Evolutionary conservation across 2,329 filamentous ascomycete genomes (phyloP).

Genomic region (Cadophora malorum): DNA sequence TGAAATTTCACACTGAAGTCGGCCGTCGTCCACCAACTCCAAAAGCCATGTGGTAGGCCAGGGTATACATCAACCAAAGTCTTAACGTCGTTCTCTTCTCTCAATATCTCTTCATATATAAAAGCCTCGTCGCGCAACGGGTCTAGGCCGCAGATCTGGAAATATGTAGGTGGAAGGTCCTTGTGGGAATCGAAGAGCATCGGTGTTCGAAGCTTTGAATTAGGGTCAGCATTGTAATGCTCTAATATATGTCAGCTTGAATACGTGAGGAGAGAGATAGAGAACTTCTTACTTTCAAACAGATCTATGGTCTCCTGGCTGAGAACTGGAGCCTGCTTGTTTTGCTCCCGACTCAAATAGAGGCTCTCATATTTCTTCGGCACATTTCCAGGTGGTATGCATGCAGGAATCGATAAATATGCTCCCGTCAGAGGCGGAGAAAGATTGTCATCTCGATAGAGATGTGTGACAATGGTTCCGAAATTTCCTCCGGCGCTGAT

Average conservation of each 20-base stretch:
- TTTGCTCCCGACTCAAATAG: constrained; percentile 52
- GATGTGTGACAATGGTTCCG: constrained; percentile 48
- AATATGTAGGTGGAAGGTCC: constrained; percentile 53
- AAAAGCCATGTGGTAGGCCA: constrained; percentile 45
- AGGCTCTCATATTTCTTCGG: constrained; percentile 48
- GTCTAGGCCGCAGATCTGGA: constrained; percentile 43
- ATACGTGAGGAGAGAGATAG: neutral
- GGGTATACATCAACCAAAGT: constrained; percentile 44
- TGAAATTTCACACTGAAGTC: constrained; percentile 38
- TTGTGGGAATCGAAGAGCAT: constrained; percentile 45
- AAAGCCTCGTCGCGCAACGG: constrained; percentile 50
- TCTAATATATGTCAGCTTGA: constrained; percentile 22
- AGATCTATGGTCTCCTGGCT: constrained; percentile 39
- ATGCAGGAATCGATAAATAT: constrained; percentile 52
- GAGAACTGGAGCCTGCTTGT: constrained; percentile 48
- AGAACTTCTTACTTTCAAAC: constrained; percentile 37
- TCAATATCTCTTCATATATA: constrained; percentile 56
- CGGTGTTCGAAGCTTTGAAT: constrained; percentile 44
- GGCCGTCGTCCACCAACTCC: constrained; percentile 41
- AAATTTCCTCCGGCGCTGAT: constrained; percentile 54
- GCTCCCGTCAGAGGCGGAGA: constrained; percentile 54
- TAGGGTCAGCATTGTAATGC: constrained; percentile 43
- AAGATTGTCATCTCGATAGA: constrained; percentile 50
- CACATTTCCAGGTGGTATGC: constrained; percentile 16
- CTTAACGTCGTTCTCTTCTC: constrained; percentile 47